Evolutionary conservation across 2,329 filamentous ascomycete species (phyloP).

Genomic region (Alternaria conjuncta): DNA sequence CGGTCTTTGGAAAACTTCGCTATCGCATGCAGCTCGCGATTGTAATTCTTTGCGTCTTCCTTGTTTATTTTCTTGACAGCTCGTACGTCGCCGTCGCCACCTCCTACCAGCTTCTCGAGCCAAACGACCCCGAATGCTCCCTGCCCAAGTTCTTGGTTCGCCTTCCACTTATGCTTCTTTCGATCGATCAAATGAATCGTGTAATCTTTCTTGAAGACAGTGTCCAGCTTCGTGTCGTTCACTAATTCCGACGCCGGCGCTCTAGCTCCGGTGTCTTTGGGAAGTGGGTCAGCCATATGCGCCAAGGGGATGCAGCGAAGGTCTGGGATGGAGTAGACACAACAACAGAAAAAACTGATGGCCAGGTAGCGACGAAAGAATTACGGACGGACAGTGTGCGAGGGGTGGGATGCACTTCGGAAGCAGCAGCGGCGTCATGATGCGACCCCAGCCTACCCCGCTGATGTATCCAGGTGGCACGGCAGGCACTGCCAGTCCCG

Average conservation of each 20-base stretch:
- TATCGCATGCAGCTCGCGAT: background rate
- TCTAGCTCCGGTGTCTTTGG: rapidly evolving
- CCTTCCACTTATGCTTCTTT: too few species aligned
- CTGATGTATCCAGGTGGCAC: background rate
- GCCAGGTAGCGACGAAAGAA: too few species aligned
- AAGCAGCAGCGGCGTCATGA: background rate
- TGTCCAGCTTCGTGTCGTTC: background rate
- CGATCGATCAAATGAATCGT: too few species aligned
- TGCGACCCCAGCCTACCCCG: background rate
- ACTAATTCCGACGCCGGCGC: background rate
- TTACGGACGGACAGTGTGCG: too few species aligned
- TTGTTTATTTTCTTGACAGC: too few species aligned
- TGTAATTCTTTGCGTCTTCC: too few species aligned
- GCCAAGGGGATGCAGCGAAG: background rate
- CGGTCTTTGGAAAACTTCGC: background rate
- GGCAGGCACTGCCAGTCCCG: background rate
- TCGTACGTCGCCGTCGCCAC: too few species aligned
- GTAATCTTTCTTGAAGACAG: background rate
- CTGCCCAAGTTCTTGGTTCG: too few species aligned
- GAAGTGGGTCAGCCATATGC: background rate
- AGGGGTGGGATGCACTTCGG: background rate
- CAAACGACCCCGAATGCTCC: too few species aligned
- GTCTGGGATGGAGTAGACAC: background rate
- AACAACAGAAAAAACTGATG: background rate
- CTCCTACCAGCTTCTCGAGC: too few species aligned